Percentiles rank a stretch among this genome's conserved stretches.
Conservation (phyloP, 495 filamentous ascomycete species). For the Penicillium bovifimosum region DNA sequence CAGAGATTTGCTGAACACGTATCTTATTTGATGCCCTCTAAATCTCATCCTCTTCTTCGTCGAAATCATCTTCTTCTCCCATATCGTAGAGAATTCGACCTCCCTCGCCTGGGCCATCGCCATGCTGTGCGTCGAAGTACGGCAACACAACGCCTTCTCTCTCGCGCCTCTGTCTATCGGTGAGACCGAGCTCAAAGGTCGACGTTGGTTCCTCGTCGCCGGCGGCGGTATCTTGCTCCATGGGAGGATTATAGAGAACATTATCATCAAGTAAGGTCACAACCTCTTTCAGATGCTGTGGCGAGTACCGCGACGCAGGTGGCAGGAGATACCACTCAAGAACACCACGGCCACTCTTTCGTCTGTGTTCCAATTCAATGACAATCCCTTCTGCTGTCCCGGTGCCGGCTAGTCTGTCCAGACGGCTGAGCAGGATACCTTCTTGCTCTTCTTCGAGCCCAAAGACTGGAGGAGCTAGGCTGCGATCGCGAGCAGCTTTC, state of each 20-base stretch:
- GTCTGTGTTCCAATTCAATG: constrained; percentile 77
- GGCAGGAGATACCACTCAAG: constrained; percentile 71
- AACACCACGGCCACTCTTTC: constrained; percentile 73
- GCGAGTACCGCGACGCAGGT: constrained; percentile 32
- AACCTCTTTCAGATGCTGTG: constrained; percentile 36
- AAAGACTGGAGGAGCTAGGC: constrained; percentile 63
- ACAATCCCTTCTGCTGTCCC: constrained; percentile 56
- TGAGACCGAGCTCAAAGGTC: constrained; percentile 82
- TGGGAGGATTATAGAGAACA: constrained; percentile 54
- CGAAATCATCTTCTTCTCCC: constrained; percentile 95
- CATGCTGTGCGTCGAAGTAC: constrained; percentile 90
- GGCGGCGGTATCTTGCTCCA: constrained; percentile 25
- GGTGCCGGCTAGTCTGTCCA: constrained; percentile 39
- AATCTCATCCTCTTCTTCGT: constrained; percentile 98
- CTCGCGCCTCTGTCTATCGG: constrained; percentile 80
- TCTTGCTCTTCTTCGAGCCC: constrained; percentile 71
- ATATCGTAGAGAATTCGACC: constrained; percentile 95
- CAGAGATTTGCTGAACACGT: constrained; percentile 9
- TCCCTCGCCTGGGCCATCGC: constrained; percentile 69
- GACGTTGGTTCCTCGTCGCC: constrained; percentile 51
- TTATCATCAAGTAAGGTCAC: constrained; percentile 77
- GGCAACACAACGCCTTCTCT: constrained; percentile 86
- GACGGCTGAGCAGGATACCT: constrained; percentile 60
- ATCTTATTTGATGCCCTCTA: constrained; percentile 30
- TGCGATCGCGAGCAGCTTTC: constrained; percentile 64